These are phyloP conservation scores for Elasticomyces elasticus DNA, from an alignment of 495 filamentous ascomycete species.

Conservation along the genomic window DNA sequence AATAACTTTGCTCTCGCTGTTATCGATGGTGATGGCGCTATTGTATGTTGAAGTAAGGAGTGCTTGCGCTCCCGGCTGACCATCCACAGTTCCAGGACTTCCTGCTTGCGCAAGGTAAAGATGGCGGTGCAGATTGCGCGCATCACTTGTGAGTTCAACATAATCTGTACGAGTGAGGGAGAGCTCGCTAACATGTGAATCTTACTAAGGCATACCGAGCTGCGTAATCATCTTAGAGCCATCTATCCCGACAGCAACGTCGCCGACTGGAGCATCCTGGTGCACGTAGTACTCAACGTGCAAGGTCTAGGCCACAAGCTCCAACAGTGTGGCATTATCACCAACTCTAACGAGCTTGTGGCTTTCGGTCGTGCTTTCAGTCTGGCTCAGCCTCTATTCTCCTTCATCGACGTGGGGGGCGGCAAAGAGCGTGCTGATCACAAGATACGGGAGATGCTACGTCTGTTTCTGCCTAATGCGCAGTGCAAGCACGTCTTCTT, in stretches of 20 bases:
- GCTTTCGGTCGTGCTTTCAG: slow-evolving; percentile 31
- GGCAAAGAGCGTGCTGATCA: slow-evolving; percentile 36
- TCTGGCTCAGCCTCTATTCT: slow-evolving; percentile 32
- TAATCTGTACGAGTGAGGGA: no score
- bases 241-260: slow-evolving; percentile 20
- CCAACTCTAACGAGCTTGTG: slow-evolving; percentile 23
- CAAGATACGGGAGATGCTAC: slow-evolving; percentile 33
- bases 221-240: slow-evolving; percentile 24
- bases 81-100: slow-evolving; percentile 28
- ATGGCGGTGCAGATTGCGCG: slow-evolving; percentile 34
- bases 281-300: slow-evolving; percentile 31
- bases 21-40: slow-evolving; percentile 34
- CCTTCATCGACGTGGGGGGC: slow-evolving; percentile 32
- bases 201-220: slow-evolving; percentile 14
- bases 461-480: slow-evolving; percentile 30
- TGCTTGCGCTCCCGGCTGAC: not conserved
- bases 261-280: slow-evolving; percentile 27
- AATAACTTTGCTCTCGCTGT: slow-evolving; percentile 31
- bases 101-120: slow-evolving; percentile 22
- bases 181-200: not conserved
- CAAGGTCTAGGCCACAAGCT: slow-evolving; percentile 31
- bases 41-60: slow-evolving; percentile 18
- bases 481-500: slow-evolving; percentile 37
- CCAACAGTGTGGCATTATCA: slow-evolving; percentile 22
- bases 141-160: slow-evolving; percentile 18